phyloP scores from a whole-genome alignment of 768 basidiomycete genomes.

The Boletus pseudopeckii region DNA sequence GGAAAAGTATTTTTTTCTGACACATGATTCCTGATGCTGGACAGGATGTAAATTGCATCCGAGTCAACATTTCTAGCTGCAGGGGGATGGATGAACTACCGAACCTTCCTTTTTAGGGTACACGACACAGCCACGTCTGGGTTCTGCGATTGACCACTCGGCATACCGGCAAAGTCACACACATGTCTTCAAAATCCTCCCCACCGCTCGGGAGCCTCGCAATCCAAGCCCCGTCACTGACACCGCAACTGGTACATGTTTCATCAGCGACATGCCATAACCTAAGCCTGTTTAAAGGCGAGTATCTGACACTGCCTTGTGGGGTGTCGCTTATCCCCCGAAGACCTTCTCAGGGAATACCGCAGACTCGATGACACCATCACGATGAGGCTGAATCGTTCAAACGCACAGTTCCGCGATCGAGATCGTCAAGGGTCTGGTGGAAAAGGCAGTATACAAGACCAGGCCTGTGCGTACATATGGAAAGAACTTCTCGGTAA shows the following conservation, averaged over 20 bases:
- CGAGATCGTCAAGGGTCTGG: slow-evolving; percentile 50
- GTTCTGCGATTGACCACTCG: slow-evolving; percentile 26
- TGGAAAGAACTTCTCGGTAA: slow-evolving; percentile 79
- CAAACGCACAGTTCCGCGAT: slow-evolving; percentile 73
- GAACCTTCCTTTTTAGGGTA: slow-evolving; percentile 31
- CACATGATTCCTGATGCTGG: neutral
- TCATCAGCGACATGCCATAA: slow-evolving; percentile 71
- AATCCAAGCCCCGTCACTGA: slow-evolving; percentile 57
- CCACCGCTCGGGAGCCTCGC: slow-evolving; percentile 65
- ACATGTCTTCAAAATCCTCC: slow-evolving; percentile 41
- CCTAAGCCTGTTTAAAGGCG: slow-evolving; percentile 72
- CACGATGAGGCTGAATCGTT: slow-evolving; percentile 76
- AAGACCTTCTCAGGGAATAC: slow-evolving; percentile 82
- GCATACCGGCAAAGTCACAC: slow-evolving; percentile 24
- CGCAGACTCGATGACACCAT: slow-evolving; percentile 77
- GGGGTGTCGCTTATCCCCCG: slow-evolving; percentile 15
- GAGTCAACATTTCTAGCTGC: no score
- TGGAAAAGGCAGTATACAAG: slow-evolving; percentile 55
- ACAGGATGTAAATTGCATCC: neutral
- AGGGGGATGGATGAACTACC: slow-evolving; percentile 18
- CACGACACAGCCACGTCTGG: slow-evolving; percentile 11
- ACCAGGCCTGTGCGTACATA: slow-evolving; percentile 69
- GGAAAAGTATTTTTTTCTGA: neutral
- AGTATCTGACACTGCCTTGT: slow-evolving; percentile 8
- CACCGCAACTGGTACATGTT: slow-evolving; percentile 66